phyloP scores from a whole-genome alignment of 1,284 basidiomycete genomes.

The Neonothopanus nambi region DNA sequence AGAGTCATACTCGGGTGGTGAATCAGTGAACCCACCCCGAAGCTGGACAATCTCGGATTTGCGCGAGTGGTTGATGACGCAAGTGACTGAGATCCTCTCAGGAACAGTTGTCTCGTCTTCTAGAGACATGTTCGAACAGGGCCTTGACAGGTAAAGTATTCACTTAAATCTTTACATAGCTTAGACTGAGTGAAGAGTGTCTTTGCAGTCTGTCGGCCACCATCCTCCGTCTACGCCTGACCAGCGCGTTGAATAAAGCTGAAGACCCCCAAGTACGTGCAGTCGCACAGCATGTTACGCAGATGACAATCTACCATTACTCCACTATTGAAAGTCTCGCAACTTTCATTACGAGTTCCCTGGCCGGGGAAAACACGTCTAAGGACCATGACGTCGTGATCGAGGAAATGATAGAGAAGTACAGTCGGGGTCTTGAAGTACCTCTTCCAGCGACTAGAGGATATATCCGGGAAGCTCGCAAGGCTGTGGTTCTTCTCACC shows the following conservation, averaged over 20 bases:
- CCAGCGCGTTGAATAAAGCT: not conserved
- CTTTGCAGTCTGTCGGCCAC: slow-evolving; percentile 13
- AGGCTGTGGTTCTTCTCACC: not conserved
- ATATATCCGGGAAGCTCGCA: not conserved
- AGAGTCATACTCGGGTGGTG: not conserved
- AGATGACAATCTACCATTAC: not conserved
- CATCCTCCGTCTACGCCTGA: slow-evolving; percentile 16
- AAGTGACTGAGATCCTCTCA: slow-evolving; percentile 27
- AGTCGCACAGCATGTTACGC: not conserved
- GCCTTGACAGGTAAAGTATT: slow-evolving; percentile 35
- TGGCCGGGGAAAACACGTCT: not conserved
- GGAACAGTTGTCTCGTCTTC: slow-evolving; percentile 20
- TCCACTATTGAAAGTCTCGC: not conserved
- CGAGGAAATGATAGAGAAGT: not conserved
- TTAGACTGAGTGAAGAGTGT: not conserved
- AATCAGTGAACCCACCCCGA: not conserved
- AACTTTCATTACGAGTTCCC: not conserved
- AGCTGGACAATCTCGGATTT: not conserved
- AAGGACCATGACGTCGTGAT: not conserved
- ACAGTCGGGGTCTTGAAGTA: not conserved
- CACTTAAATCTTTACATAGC: not conserved
- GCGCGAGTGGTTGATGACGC: not conserved
- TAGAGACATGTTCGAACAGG: slow-evolving; percentile 39
- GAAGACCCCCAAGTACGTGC: not conserved
- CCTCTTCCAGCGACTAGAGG: not conserved